Percentiles rank a stretch among this genome's conserved stretches.
phyloP scores from a whole-genome alignment of 2,329 filamentous ascomycete genomes.

The Calycina herbarum region DNA sequence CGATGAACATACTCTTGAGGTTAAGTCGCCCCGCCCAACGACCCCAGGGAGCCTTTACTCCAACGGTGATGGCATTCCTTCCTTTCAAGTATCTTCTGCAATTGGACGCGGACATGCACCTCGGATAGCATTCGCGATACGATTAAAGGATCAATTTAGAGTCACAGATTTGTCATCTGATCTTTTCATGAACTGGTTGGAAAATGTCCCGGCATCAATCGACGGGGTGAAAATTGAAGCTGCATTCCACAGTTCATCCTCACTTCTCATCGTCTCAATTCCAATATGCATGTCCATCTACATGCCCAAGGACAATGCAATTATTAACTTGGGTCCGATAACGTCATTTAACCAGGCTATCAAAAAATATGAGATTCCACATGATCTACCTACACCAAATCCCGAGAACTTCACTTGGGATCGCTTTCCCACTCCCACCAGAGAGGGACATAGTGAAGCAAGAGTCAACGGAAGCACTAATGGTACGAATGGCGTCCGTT shows the following conservation, averaged over 20 bases:
- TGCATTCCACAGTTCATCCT: slow-evolving; percentile 27
- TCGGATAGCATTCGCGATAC: slow-evolving; percentile 28
- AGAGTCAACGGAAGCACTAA: slow-evolving; percentile 6
- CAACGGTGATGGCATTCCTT: slow-evolving; percentile 13
- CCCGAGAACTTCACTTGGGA: slow-evolving; percentile 19
- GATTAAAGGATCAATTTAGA: slow-evolving; percentile 22
- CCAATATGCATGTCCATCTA: slow-evolving; percentile 32
- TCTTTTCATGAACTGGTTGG: slow-evolving; percentile 27
- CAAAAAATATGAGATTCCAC: slow-evolving; percentile 18
- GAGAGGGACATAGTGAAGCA: background rate
- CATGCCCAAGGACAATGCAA: slow-evolving; percentile 24
- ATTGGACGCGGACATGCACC: slow-evolving; percentile 16
- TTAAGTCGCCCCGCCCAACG: slow-evolving; percentile 9
- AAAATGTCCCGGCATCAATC: slow-evolving; percentile 23
- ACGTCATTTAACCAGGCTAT: slow-evolving; percentile 26
- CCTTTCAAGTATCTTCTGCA: slow-evolving; percentile 25
- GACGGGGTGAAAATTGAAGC: slow-evolving; percentile 31
- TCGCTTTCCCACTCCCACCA: slow-evolving; percentile 11
- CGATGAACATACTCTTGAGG: slow-evolving; percentile 17
- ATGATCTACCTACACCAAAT: slow-evolving; percentile 27
- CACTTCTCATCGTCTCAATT: slow-evolving; percentile 29
- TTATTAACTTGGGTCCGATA: slow-evolving; percentile 27
- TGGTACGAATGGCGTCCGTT: slow-evolving; percentile 18
- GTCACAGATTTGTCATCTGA: slow-evolving; percentile 22
- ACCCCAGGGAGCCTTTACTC: background rate